These are phyloP conservation scores for Cucurbita moschata DNA, from an alignment of 306 rosid genomes.

Conservation along the genomic window DNA sequence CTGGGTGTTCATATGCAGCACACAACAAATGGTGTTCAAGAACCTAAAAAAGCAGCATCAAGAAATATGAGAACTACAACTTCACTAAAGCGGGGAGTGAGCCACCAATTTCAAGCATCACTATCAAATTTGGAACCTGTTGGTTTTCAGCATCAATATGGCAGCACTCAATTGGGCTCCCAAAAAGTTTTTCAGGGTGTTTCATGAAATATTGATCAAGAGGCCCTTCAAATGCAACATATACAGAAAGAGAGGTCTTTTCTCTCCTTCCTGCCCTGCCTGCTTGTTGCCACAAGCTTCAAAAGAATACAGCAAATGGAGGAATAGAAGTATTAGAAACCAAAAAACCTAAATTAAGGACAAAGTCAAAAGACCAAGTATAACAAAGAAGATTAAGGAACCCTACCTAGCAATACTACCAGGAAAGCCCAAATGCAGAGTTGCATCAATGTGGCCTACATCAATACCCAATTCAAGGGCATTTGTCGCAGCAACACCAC, in stretches of 20 bases:
- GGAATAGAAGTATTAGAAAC: background rate
- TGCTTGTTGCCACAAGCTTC: conserved; percentile 95
- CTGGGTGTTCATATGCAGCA: conserved; percentile 72
- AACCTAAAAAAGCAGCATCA: conserved; percentile 33
- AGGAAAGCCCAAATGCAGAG: conserved; percentile 96
- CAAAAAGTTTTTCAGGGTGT: conserved; percentile 70
- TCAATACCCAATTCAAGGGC: conserved; percentile 99
- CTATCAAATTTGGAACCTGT: conserved; percentile 36
- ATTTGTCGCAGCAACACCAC: conserved; percentile 95
- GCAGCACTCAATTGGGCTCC: conserved; percentile 80
- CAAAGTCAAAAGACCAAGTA: background rate
- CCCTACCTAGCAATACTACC: conserved; percentile 82
- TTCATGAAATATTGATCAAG: conserved; percentile 92
- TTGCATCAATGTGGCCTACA: conserved; percentile 86
- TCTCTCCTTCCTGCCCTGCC: conserved; percentile 95
- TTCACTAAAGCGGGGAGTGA: background rate
- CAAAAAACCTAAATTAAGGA: conserved; percentile 7
- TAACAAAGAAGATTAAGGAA: conserved; percentile 2
- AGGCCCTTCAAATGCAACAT: conserved; percentile 84
- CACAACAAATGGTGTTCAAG: conserved; percentile 79
- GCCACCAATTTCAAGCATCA: background rate
- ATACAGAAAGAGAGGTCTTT: conserved; percentile 71
- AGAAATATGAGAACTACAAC: conserved; percentile 12
- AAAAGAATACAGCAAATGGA: conserved; percentile 4
- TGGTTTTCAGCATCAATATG: conserved; percentile 70